A percentile compares a stretch with the other conserved stretches of the same genome.
phyloP scores from a whole-genome alignment of 176 grass and related monocot genomes.

The Thinopyrum elongatum region DNA sequence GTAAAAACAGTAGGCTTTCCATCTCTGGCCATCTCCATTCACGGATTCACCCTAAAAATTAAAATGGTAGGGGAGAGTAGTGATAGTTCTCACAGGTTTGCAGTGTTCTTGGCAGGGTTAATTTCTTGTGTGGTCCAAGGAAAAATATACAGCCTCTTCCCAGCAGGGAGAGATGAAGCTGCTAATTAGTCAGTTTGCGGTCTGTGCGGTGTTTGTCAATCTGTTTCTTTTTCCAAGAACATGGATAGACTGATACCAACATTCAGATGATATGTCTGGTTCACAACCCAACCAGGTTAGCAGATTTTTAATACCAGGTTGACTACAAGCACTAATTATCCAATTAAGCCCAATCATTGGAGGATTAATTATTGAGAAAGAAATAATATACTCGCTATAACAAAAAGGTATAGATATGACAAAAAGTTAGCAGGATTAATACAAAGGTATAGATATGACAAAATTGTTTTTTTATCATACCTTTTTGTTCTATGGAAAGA shows the following conservation, averaged over 20 bases:
- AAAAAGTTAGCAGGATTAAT: no score
- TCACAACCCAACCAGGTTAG: neutral
- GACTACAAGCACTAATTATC: neutral
- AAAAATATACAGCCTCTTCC: no score
- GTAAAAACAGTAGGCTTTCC: no score
- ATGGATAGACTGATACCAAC: neutral
- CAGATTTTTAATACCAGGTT: neutral
- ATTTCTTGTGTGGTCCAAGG: neutral
- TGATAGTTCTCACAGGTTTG: neutral
- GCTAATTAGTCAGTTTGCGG: no score
- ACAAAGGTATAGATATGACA: no score
- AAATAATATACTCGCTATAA: no score
- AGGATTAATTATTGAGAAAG: neutral
- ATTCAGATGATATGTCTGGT: neutral
- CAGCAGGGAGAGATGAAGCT: no score
- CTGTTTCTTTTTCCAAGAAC: neutral
- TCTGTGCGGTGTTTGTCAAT: neutral
- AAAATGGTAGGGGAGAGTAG: neutral
- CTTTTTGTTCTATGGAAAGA: no score
- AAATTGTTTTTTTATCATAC: no score
- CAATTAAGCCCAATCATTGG: constrained; percentile 16
- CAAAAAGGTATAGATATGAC: no score
- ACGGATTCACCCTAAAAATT: neutral
- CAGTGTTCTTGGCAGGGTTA: constrained; percentile 2
- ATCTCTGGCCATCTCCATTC: no score